These are phyloP conservation scores for Rheum nobile DNA, from an alignment of 148 eudicot genomes.

Conservation along the genomic window DNA sequence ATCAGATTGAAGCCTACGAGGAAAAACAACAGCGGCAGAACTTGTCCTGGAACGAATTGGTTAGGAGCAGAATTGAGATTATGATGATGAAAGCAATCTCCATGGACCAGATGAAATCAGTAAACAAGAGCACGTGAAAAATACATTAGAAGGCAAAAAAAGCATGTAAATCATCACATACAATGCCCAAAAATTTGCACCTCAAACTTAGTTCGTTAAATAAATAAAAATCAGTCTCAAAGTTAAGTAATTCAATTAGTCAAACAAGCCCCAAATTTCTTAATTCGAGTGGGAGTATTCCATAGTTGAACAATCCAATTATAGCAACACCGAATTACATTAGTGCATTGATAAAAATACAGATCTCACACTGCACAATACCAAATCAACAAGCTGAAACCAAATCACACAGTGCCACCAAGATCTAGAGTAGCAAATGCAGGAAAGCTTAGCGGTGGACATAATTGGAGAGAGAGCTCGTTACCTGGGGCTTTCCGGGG, in stretches of 20 bases:
- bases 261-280: neutral
- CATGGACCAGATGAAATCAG: conserved; percentile 1
- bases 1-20: too few species aligned
- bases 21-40: neutral
- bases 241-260: neutral
- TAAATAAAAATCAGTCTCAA: neutral
- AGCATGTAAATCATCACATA: neutral
- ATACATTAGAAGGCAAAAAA: neutral
- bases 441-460: neutral
- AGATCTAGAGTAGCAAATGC: conserved; percentile 5
- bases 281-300: neutral
- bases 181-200: neutral
- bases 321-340: neutral
- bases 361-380: neutral
- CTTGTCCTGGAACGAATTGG: neutral
- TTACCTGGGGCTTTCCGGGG: conserved; percentile 81
- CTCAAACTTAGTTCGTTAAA: neutral
- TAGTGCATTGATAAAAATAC: neutral
- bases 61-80: neutral
- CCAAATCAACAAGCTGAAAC: neutral
- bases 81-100: neutral
- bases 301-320: neutral
- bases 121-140: conserved; percentile 5
- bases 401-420: neutral
- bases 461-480: neutral